Evolutionary conservation across 768 basidiomycete species (phyloP), one percentile per base, ranked within the genome.

Genomic region (Panaeolus papilionaceus): DNA sequence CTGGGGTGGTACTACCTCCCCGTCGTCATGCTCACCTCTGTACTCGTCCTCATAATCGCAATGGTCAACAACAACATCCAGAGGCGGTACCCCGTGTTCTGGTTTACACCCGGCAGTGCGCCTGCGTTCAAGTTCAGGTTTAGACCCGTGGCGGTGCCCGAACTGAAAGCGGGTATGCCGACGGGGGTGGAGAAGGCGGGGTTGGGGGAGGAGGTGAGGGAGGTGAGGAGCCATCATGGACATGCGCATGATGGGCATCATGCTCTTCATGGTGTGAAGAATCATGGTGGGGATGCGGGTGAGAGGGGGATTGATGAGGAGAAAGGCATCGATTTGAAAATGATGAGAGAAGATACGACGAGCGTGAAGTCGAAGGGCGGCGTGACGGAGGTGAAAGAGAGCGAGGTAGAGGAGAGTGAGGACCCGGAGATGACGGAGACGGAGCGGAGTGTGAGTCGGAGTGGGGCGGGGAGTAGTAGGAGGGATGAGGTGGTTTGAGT

Each of bases 1-100:
- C 72, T 87, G 54, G 83, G 82, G 12, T 87, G 86, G 86, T 84
- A 86, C 70, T 84, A 85, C 67, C 76, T 89, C 12, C 85, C 85
- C 14, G 80, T 87, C 51, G 72, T 87, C 61, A 77, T 88, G 11
- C 79, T 89, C 5, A 81, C 83, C 4, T 84, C 84, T 4, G 69
- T 76, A 9, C 75, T 88, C 7, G 79, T 79, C 8, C 79, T 87
- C 39, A 74, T 66, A 0, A 82, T 86, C 3, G 85, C 85, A 4
- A 76, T 89, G 16, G 61, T 85, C 26, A 67, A 80, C 62, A 84
- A 88, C 70, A 88, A 87, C 71, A 82, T 87, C 44, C 85, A 85
- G 71, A 74, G 84, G 39, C 76, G 81, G 58, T 88, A 83, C 67
- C 85, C 85, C 14, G 71, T 80, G 18, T 86, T 81, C 69, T 88